Evolutionary conservation across 2,329 filamentous ascomycete species (phyloP), one percentile per base, ranked within the genome.

Genomic region (Davidsoniella virescens): DNA sequence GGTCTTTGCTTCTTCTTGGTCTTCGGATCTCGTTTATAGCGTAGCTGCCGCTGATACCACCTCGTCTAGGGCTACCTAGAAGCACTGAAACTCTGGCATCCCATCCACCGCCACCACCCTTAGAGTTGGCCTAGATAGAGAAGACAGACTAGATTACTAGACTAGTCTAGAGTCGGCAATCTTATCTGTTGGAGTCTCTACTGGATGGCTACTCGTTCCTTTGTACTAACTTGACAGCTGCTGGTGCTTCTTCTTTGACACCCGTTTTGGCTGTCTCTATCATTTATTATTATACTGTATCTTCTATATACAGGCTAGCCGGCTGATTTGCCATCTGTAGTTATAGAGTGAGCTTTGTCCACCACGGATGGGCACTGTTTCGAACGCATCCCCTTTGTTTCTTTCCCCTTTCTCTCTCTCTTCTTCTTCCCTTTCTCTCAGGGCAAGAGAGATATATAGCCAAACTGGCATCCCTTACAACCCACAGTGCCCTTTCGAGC

Each of bases 401-500:
- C 25, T 45, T 25, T 16, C 45, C 23, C 16, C 26, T 17, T 16
- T 49, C 20, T 38, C 20, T 52, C 39, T 44, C 20, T 18, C 40
- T 36, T 29, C 26, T 36, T 37, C 16, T 37, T 20, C 36, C 29
- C 41, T 25, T 43, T 23, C 10, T 14, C 20, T 8, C 17, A 8
- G 29, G 16, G 33, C 23, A n/a, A 12, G n/a, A 29, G 5, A 17
- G 16, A 44, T 18, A 18, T 33, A 10, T 16, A 12, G 12, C 8
- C 29, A 48, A 33, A 26, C 29, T 52, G 50, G 44, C 38, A 25
- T 26, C 41, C 36, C 14, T 38, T 25, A 47, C 18, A 37, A 39
- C 43, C 5, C 16, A 16, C 44, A 17, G 33, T 16, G 44, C 25
- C 29, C 29, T 33, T 6, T 36, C 16, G 25, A 44, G 20, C 47